Conservation (phyloP, 257 asterid genomes). For the Jasminum sambac region DNA sequence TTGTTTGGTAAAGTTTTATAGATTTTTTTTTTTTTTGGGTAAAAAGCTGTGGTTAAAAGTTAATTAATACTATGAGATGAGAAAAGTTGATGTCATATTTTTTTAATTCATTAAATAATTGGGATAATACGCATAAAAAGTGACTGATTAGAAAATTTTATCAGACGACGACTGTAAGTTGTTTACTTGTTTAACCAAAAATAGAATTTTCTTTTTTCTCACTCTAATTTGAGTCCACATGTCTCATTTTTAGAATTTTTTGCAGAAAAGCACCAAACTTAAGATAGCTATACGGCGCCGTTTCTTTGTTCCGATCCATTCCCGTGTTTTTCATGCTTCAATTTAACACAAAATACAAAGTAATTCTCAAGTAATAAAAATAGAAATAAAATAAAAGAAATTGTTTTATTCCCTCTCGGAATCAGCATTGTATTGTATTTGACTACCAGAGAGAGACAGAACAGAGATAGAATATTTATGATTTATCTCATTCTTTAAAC, state of each 20-base stretch:
- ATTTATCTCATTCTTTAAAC: slow-evolving; percentile 8
- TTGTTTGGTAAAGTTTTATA: too few species aligned
- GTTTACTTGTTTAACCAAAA: too few species aligned
- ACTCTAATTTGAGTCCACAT: background rate
- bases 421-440: background rate
- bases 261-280: background rate
- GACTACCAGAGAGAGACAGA: background rate
- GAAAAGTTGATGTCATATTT: too few species aligned
- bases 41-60: too few species aligned
- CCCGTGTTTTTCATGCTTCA: background rate
- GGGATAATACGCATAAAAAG: too few species aligned
- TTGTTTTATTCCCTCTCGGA: background rate
- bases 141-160: too few species aligned
- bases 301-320: background rate
- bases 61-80: too few species aligned
- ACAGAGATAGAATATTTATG: background rate
- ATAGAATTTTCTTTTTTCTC: too few species aligned
- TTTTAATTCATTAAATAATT: too few species aligned
- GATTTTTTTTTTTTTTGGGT: too few species aligned
- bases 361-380: background rate
- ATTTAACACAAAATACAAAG: background rate
- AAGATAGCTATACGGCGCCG: background rate
- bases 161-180: too few species aligned
- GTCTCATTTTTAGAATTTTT: background rate
- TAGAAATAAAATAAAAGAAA: background rate